Conservation (phyloP, 1,139 yeast genomes). For the Yamadazyma triangularis region DNA sequence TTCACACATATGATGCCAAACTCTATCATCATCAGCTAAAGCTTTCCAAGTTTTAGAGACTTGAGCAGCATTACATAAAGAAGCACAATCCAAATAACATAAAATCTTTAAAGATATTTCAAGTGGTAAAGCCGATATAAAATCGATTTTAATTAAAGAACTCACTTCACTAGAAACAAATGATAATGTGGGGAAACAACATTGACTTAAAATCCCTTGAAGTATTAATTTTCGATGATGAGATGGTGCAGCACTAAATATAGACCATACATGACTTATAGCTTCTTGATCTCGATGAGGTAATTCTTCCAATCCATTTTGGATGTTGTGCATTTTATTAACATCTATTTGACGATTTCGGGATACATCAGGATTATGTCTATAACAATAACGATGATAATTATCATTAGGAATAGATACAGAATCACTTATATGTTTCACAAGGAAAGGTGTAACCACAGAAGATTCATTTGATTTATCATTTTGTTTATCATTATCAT, state of each 20-base stretch:
- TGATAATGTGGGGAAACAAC: conserved; percentile 93
- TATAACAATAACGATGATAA: conserved; percentile 70
- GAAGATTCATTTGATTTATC: no score
- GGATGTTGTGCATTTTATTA: conserved; percentile 57
- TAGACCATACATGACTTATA: conserved; percentile 72
- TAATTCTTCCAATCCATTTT: conserved; percentile 52
- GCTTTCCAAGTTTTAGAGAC: conserved; percentile 83
- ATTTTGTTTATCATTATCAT: no score
- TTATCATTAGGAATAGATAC: conserved; percentile 43
- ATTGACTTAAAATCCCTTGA: conserved; percentile 80
- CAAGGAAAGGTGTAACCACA: conserved; percentile 44
- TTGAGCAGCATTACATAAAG: conserved; percentile 89
- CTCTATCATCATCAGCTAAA: conserved; percentile 92
- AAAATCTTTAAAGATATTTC: conserved; percentile 82
- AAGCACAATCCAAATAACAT: conserved; percentile 85
- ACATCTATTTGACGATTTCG: conserved; percentile 73
- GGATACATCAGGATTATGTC: conserved; percentile 84
- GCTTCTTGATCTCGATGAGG: conserved; percentile 66
- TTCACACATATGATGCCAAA: conserved; percentile 98
- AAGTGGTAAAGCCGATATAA: conserved; percentile 76
- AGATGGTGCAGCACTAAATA: conserved; percentile 67
- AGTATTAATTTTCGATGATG: conserved; percentile 69
- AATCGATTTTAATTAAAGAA: conserved; percentile 80
- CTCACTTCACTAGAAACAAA: conserved; percentile 76
- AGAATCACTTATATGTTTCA: conserved; percentile 42